Conservation (phyloP, 345 rosid species). For the Pistacia vera region DNA sequence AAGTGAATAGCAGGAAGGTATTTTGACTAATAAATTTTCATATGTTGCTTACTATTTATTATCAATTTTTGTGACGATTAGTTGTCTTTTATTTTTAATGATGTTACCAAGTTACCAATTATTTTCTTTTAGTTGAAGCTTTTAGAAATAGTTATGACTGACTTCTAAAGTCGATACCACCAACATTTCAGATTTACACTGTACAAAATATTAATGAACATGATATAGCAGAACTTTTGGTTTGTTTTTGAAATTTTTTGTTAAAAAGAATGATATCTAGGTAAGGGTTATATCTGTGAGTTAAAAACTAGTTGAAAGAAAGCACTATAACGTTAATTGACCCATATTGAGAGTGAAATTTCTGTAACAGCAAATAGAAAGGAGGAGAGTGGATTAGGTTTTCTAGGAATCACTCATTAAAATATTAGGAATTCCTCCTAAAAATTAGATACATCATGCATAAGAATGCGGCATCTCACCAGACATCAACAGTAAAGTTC, state of each 20-base stretch:
- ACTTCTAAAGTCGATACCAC: background rate
- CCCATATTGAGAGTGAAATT: background rate
- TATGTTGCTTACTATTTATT: background rate
- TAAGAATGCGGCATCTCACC: background rate
- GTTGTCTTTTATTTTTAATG: background rate
- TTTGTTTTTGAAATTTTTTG: background rate
- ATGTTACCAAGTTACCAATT: background rate
- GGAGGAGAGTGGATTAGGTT: background rate
- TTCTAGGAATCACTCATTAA: background rate
- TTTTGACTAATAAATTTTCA: slow-evolving; percentile 11
- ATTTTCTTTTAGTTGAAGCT: background rate
- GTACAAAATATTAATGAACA: background rate
- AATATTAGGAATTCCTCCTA: background rate
- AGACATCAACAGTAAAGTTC: no score
- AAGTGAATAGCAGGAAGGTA: slow-evolving; percentile 70
- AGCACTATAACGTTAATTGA: background rate
- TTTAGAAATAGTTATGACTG: no score
- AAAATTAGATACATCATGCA: background rate
- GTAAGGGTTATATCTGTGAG: background rate
- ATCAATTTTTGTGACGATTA: background rate
- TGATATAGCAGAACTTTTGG: background rate
- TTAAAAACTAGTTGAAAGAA: background rate
- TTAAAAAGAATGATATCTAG: background rate
- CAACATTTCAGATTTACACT: background rate
- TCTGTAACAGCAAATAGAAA: background rate